Conservation (phyloP, 257 asterid species). For the Prunella vulgaris region DNA sequence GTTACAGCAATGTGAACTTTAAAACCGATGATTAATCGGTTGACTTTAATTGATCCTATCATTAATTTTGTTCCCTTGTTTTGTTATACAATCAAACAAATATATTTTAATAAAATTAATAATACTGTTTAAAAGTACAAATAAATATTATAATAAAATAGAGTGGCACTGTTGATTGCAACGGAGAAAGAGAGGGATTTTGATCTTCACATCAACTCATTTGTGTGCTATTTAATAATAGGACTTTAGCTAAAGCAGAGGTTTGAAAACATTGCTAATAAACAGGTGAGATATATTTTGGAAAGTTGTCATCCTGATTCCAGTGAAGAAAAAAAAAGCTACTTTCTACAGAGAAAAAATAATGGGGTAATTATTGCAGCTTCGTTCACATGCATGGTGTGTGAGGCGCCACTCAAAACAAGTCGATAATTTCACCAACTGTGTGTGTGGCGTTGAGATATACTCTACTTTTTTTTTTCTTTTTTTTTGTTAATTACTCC, state of each 20-base stretch:
- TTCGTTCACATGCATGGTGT: conserved; percentile 16
- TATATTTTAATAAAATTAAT: too few species aligned
- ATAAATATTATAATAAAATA: too few species aligned
- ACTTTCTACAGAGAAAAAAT: conserved; percentile 17
- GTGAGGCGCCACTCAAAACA: not conserved
- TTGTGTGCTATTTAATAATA: conserved; percentile 19
- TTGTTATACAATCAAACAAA: too few species aligned
- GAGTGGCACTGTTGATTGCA: too few species aligned
- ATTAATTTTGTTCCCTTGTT: too few species aligned
- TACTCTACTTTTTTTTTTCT: not conserved
- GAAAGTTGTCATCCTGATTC: conserved; percentile 16
- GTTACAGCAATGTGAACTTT: not conserved
- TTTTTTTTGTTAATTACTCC: too few species aligned
- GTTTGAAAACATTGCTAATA: not conserved
- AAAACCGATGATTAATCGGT: not conserved
- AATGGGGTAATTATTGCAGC: conserved; percentile 1
- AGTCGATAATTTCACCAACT: not conserved
- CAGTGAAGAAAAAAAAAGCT: conserved; percentile 6
- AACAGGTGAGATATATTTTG: not conserved
- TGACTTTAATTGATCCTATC: not conserved
- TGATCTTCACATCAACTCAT: conserved; percentile 18
- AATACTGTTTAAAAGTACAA: too few species aligned
- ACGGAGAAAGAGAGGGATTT: not conserved
- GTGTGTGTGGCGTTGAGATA: not conserved
- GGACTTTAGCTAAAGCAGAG: not conserved